Evolutionary conservation across 768 basidiomycete genomes (phyloP), one percentile per base, ranked within the genome.

Genomic region (Boletus rubropictus): DNA sequence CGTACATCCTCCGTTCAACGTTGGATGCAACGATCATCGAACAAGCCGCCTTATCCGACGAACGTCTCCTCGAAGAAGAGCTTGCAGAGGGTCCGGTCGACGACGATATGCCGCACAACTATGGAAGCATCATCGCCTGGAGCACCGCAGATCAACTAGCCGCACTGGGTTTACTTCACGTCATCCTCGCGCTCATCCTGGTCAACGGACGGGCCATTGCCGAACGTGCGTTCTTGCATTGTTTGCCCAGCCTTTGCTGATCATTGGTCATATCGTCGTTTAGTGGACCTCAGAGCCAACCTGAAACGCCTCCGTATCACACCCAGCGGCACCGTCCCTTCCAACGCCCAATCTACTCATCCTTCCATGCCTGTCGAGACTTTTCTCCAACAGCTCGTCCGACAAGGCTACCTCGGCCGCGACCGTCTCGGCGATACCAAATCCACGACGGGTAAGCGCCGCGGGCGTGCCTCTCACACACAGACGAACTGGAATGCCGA

Each of bases 131-230:
- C 54, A 71, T 92, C 38, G 80, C 84, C 0, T 89, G 86, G 84
- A 84, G 78, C 49, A 72, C 69, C 44, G 61, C 71, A 11, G 81
- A 91, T 60, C 76, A 93, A 52, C 70, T 90, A 1, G 83, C 77
- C 2, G 59, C 77, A 3, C 61, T 86, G 20, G 94, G 92, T 7
- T 66, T 96, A 5, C 72, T 93, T 12, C 86, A 90, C 46, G 79
- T 89, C 14, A 75, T 98, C 31, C 78, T 97, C 9, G 81, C 85
- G 0, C 70, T 96, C 20, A 82, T 98, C 39, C 73, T 98, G n/a
- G 86, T 85, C 36, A 82, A 79, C 53, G 89, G 89, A 37, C 71
- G 85, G 9, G 75, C 79, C 12, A 72, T 96, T 15, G 71, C 73
- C 22, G 92, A 96, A 57, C 65, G 93, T 93, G 57, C 28, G 63